Base-by-base conservation (phyloP, 208 protist species). In the Leishmania guyanensis region DNA sequence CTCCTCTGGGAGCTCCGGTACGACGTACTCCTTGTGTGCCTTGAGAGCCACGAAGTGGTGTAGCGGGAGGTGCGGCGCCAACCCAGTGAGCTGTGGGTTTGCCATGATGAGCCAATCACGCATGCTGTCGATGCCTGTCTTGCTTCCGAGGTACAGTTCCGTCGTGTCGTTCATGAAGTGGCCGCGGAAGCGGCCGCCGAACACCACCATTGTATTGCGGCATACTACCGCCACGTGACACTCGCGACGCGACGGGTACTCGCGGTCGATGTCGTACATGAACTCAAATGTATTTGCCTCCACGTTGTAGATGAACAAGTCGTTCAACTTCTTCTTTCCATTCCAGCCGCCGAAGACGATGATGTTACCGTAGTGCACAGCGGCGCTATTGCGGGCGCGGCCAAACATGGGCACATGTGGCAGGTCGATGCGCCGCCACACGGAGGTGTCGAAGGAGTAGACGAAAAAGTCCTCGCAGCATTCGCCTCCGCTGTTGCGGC, bases 321-420 rank as follows among this genome's bases (percentile, higher is more conserved):
- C 94, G 78, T 96, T 96, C 46, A 97, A 84, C 77, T 97, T 97
- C 75, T 94, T 94, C 76, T 91, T 92, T 12, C 94, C 94, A 75
- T 95, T 96, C 93, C 94, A 97, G 48, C 94, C 94, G 26, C 91
- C 94, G 81, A 97, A 97, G 46, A 96, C 89, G 74, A 96, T 86
- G 79, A 96, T 90, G 72, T 83, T 88, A 75, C 92, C 94, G 83
- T 93, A 79, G 86, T 97, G 94, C 83, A 93, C 90, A 29, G 96
- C 91, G 33, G 91, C 90, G 81, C 92, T 95, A 85, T 97, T 94
- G 36, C 94, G 91, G n/a, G 94, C 94, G 16, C 94, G 87, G 17
- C 91, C 90, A 85, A 97, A 94, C 53, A 93, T 83, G 6, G 79
- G 75, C n/a, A 84, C 74, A 54, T 86, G 81, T 3, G 79, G 65